Percentiles rank a stretch among this genome's conserved stretches.
Conservation (phyloP, 371 early-diverging fungal genomes). For the Apophysomyces trapeziformis region DNA sequence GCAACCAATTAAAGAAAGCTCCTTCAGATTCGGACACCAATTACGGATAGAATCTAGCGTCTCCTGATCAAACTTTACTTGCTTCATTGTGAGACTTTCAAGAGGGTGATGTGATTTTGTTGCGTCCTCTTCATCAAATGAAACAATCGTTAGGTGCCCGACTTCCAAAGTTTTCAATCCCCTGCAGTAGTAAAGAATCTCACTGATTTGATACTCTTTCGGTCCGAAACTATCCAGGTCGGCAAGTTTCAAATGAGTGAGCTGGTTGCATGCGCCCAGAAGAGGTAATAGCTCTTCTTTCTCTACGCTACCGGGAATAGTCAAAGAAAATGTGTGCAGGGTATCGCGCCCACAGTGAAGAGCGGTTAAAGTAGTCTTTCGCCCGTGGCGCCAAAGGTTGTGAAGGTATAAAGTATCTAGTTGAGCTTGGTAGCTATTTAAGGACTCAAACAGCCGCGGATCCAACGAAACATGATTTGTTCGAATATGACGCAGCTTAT, state of each 20-base stretch:
- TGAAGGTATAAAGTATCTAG: not conserved
- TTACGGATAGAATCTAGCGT: not conserved
- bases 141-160: not conserved
- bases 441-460: not conserved
- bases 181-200: not conserved
- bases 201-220: constrained; percentile 47
- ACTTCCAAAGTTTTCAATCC: not conserved
- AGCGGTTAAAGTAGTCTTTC: not conserved
- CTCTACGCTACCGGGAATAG: not conserved
- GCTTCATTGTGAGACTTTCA: not conserved
- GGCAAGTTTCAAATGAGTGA: not conserved
- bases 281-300: not conserved
- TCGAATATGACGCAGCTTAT: not conserved
- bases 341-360: not conserved
- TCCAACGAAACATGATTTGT: not conserved
- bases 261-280: not conserved
- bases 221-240: constrained; percentile 69
- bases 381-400: not conserved
- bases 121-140: not conserved
- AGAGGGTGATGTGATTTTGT: not conserved
- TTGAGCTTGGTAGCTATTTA: not conserved
- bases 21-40: not conserved
- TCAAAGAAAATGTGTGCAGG: not conserved
- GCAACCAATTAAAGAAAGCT: not conserved
- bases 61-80: not conserved